Conservation (phyloP, 495 filamentous ascomycete species). For the Neurospora discreta region DNA sequence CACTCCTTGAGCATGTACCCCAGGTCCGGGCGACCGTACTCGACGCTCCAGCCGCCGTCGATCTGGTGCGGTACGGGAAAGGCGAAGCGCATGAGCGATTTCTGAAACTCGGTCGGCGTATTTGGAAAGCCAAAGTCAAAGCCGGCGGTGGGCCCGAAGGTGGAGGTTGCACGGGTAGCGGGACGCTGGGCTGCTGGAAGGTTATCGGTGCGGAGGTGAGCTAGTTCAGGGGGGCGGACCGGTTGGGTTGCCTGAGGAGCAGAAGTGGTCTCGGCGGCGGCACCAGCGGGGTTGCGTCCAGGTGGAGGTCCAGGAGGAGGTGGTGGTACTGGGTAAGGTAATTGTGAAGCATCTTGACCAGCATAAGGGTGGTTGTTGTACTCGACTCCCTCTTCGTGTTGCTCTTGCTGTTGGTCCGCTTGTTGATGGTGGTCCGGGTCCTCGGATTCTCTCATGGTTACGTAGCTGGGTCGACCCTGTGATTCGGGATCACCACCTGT, state of each 20-base stretch:
- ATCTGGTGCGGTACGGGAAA: slow-evolving; percentile 56
- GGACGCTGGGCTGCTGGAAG: slow-evolving; percentile 16
- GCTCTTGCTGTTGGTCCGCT: slow-evolving; percentile 3
- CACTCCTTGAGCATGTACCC: slow-evolving; percentile 72
- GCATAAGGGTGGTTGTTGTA: neutral
- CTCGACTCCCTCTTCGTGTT: slow-evolving; percentile 1
- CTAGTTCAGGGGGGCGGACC: slow-evolving; percentile 35
- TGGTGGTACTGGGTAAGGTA: neutral
- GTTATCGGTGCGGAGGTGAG: slow-evolving; percentile 39
- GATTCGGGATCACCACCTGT: slow-evolving; percentile 8
- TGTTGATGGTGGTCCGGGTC: neutral
- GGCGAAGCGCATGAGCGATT: slow-evolving; percentile 76
- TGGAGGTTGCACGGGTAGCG: slow-evolving; percentile 25
- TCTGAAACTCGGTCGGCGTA: slow-evolving; percentile 68
- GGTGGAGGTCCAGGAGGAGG: neutral
- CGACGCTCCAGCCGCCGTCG: slow-evolving; percentile 76
- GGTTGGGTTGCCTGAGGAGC: slow-evolving; percentile 3
- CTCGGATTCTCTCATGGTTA: slow-evolving; percentile 1
- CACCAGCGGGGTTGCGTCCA: neutral
- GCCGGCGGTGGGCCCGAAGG: slow-evolving; percentile 35
- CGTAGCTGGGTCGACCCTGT: slow-evolving; percentile 16
- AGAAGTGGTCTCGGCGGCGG: neutral
- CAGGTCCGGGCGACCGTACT: slow-evolving; percentile 86
- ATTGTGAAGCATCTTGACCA: neutral
- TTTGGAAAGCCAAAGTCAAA: slow-evolving; percentile 70